Percentiles rank a stretch among this genome's conserved stretches.
Evolutionary conservation across 306 rosid genomes (phyloP).

Genomic region (Trifolium dubium): DNA sequence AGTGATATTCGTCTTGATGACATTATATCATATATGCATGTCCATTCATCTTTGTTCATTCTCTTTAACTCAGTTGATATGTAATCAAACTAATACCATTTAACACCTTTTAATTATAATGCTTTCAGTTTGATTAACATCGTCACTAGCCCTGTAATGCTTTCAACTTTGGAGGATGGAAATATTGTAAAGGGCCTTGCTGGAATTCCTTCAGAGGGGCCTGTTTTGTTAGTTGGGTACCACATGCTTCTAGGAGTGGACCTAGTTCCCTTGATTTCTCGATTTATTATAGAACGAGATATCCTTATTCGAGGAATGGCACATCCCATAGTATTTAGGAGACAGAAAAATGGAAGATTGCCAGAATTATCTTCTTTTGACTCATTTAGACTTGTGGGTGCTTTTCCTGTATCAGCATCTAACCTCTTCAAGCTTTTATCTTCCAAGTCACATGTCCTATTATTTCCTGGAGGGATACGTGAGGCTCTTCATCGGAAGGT

Average conservation of each 20-base stretch:
- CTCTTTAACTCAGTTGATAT: constrained; percentile 9
- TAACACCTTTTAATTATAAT: constrained; percentile 31
- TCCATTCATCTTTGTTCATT: constrained; percentile 23
- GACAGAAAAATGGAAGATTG: constrained; percentile 49
- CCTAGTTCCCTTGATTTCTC: constrained; percentile 52
- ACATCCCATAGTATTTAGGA: constrained; percentile 72
- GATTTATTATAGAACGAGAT: constrained; percentile 53
- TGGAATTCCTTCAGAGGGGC: constrained; percentile 90
- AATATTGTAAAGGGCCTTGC: constrained; percentile 75
- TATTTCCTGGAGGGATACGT: constrained; percentile 91
- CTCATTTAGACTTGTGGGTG: constrained; percentile 70
- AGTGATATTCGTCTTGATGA: constrained; percentile 2
- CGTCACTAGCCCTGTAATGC: constrained; percentile 71
- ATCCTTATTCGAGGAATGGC: constrained; percentile 78
- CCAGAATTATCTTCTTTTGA: constrained; percentile 63
- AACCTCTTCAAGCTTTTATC: constrained; percentile 80
- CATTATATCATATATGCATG: background rate
- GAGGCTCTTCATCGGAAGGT: constrained; percentile 97
- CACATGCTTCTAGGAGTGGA: constrained; percentile 90
- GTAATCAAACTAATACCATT: constrained; percentile 27
- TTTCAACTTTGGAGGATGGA: constrained; percentile 86
- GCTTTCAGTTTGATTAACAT: constrained; percentile 50
- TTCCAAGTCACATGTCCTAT: constrained; percentile 77
- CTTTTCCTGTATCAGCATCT: constrained; percentile 70
- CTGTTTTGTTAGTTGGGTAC: constrained; percentile 86